Conservation (phyloP, 2,329 filamentous ascomycete genomes). For the Niveomyces coronatus region DNA sequence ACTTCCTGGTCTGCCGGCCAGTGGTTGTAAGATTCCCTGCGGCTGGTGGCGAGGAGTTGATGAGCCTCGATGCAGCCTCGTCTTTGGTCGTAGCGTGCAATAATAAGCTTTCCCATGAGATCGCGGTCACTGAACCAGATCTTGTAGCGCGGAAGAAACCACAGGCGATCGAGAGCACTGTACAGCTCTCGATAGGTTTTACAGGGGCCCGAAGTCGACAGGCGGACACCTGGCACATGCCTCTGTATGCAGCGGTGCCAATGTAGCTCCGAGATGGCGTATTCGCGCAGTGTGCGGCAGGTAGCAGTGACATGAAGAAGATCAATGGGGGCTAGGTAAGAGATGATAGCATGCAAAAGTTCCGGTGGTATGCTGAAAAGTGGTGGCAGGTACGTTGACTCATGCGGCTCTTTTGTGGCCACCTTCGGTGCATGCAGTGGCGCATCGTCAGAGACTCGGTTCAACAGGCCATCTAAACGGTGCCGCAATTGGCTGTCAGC, state of each 20-base stretch:
- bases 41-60: slow-evolving; percentile 57
- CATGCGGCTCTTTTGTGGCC: slow-evolving; percentile 4
- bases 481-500: slow-evolving; percentile 3
- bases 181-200: slow-evolving; percentile 62
- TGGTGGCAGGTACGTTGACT: slow-evolving; percentile 9
- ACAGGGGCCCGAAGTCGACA: slow-evolving; percentile 48
- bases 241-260: slow-evolving; percentile 64
- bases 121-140: slow-evolving; percentile 77
- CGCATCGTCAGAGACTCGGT: slow-evolving; percentile 4
- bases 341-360: slow-evolving; percentile 61
- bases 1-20: slow-evolving; percentile 59
- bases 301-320: slow-evolving; percentile 50
- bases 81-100: slow-evolving; percentile 65
- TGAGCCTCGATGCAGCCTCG: slow-evolving; percentile 73
- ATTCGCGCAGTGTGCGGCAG: slow-evolving; percentile 48
- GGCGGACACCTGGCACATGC: slow-evolving; percentile 47
- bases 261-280: slow-evolving; percentile 54
- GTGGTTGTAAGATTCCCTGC: slow-evolving; percentile 40
- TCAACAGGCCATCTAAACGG: slow-evolving; percentile 8
- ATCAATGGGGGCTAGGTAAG: slow-evolving; percentile 53
- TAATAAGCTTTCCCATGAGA: slow-evolving; percentile 62
- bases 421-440: slow-evolving; percentile 4
- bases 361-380: slow-evolving; percentile 60
- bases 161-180: slow-evolving; percentile 63
- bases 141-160: slow-evolving; percentile 73